Evolutionary conservation across 2,329 filamentous ascomycete genomes (phyloP).

Genomic region (Amauroascus niger): DNA sequence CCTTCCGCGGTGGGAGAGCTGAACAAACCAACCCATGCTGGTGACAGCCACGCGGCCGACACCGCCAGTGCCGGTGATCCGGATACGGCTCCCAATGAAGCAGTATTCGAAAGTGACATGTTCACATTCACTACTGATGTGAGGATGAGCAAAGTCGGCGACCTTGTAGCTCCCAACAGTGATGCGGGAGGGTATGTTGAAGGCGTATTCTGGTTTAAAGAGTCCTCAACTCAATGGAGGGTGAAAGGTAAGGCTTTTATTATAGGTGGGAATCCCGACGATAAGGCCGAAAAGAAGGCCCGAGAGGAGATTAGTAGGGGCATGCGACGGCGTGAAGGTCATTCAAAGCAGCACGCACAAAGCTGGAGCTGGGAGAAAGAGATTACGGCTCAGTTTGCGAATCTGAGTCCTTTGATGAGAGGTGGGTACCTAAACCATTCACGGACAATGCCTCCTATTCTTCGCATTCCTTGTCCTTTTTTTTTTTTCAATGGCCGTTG

Average conservation of each 20-base stretch:
- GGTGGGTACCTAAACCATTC: slow-evolving; percentile 37
- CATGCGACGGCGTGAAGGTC: slow-evolving; percentile 35
- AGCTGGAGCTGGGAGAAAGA: slow-evolving; percentile 72
- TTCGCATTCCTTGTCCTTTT: not conserved
- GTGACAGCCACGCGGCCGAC: not conserved
- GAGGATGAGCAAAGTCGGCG: slow-evolving; percentile 71
- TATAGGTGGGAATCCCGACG: slow-evolving; percentile 57
- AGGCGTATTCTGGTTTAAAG: slow-evolving; percentile 69
- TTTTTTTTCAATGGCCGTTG: not conserved
- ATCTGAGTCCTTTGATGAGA: slow-evolving; percentile 70
- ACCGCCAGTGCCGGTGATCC: not conserved
- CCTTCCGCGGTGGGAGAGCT: slow-evolving; percentile 64
- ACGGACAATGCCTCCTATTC: slow-evolving; percentile 1
- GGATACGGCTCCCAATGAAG: slow-evolving; percentile 47
- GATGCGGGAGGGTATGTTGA: slow-evolving; percentile 66
- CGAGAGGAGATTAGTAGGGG: slow-evolving; percentile 52
- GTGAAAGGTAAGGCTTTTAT: slow-evolving; percentile 67
- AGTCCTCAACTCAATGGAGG: slow-evolving; percentile 70
- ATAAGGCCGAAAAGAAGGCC: slow-evolving; percentile 37
- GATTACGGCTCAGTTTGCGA: slow-evolving; percentile 81
- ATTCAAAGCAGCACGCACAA: slow-evolving; percentile 23
- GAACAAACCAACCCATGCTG: slow-evolving; percentile 30
- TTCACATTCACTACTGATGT: slow-evolving; percentile 78
- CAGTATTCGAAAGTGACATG: slow-evolving; percentile 64
- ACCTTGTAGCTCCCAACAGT: slow-evolving; percentile 52